Percentiles rank a stretch among this genome's conserved stretches.
Evolutionary conservation across 2,329 filamentous ascomycete species (phyloP).

Genomic region (Cercospora sojina): DNA sequence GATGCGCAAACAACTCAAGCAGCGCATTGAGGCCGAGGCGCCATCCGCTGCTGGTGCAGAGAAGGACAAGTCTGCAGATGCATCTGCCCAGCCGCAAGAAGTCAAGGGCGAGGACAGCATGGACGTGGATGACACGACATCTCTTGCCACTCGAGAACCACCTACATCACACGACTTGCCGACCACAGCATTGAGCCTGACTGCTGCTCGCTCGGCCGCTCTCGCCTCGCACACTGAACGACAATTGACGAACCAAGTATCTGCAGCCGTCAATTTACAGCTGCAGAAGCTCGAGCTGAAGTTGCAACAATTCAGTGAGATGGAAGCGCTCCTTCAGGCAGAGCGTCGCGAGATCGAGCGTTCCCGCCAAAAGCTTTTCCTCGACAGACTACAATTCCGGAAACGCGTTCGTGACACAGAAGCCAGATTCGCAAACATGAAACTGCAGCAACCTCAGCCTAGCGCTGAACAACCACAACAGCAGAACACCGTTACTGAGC

Average conservation of each 20-base stretch:
- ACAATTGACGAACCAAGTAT: slow-evolving; percentile 91
- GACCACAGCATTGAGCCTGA: slow-evolving; percentile 79
- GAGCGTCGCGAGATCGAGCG: slow-evolving; percentile 91
- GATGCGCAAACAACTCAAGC: slow-evolving; percentile 75
- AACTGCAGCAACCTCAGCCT: slow-evolving; percentile 25
- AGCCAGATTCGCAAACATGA: slow-evolving; percentile 46
- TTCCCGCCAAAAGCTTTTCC: slow-evolving; percentile 86
- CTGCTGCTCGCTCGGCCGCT: slow-evolving; percentile 80
- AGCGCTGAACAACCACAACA: slow-evolving; percentile 11
- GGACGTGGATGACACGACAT: slow-evolving; percentile 58
- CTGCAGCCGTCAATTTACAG: slow-evolving; percentile 88
- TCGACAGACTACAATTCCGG: slow-evolving; percentile 88
- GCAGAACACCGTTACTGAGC: slow-evolving; percentile 3
- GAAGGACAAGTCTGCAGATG: slow-evolving; percentile 52
- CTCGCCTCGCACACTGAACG: slow-evolving; percentile 95
- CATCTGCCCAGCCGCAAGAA: slow-evolving; percentile 36
- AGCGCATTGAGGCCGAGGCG: slow-evolving; percentile 67
- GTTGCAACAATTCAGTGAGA: slow-evolving; percentile 91
- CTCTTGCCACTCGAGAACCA: slow-evolving; percentile 51
- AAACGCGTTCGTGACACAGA: slow-evolving; percentile 81
- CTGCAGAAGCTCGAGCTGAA: slow-evolving; percentile 95
- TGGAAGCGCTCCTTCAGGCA: slow-evolving; percentile 87
- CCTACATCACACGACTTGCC: slow-evolving; percentile 47
- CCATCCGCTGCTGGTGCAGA: slow-evolving; percentile 46
- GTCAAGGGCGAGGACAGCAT: slow-evolving; percentile 54